Base-by-base conservation (phyloP, 129 eudicot species). In the Helianthus annuus region DNA sequence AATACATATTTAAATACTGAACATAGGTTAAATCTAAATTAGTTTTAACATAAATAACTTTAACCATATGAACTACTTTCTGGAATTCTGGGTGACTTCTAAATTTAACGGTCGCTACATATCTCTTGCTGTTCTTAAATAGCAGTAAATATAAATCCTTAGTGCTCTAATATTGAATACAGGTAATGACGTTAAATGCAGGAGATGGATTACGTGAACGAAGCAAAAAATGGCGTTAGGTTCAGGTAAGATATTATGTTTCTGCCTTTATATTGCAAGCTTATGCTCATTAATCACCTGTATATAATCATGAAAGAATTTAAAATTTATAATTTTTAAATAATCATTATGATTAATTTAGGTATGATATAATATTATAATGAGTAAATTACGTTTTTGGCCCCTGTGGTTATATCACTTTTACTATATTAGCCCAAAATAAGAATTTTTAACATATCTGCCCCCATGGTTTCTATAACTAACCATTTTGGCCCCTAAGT, bases 141-240 rank as follows among this genome's bases (percentile, higher is more conserved):
- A 29, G 71, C 11, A 16, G 48, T 63, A 3, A 34, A 54, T 69
- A 78, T 59, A 80, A 80, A 61, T 85, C 81, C 96, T 89, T 89
- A 89, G 96, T 76, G 87, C 90, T 87, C 82, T 76, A 76, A 84
- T 83, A 94, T 90, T 94, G 98, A 94, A 94, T 94, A 93, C 98
- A 94, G 97, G 98, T 88, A 77, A 86, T 94, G 92, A 85, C 84
- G 84, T 94, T 94, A 75, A 90, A 90, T 94, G 99, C 99, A 95
- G 99, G 99, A 95, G 99, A 95, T 95, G 99, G 94, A 95, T 87
- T 95, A 95, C 79, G 82, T 79, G 75, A 88, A 63, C 39, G 99
- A 95, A 86, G 99, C 97, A 68, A 73, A 83, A 49, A 95, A 95
- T 76, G 99, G 97, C 75, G 64, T 86, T 42, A 86, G 75, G 73